Percentiles rank a stretch among this genome's conserved stretches.
Conservation (phyloP, 2,329 filamentous ascomycete genomes). For the Verruconis gallopava region DNA sequence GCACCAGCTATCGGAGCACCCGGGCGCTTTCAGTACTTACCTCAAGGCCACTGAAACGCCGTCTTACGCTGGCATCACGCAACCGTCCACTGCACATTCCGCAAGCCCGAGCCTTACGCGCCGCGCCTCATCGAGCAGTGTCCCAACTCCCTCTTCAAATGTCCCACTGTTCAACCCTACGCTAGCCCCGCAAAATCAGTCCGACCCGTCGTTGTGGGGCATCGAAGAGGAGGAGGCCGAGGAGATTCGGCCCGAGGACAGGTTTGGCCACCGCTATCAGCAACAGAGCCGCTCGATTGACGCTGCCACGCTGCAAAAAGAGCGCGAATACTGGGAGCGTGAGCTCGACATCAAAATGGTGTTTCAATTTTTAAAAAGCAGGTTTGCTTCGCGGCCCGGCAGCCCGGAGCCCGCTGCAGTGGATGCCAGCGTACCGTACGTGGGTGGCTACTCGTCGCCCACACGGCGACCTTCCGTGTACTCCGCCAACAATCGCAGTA, state of each 20-base stretch:
- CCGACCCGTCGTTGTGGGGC: slow-evolving; percentile 49
- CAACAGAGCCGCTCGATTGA: slow-evolving; percentile 31
- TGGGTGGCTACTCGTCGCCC: neutral
- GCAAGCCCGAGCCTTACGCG: neutral
- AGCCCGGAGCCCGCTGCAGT: slow-evolving; percentile 21
- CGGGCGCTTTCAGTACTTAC: slow-evolving; percentile 80
- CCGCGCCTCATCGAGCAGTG: slow-evolving; percentile 8
- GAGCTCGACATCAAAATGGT: slow-evolving; percentile 85
- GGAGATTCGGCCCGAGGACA: slow-evolving; percentile 14
- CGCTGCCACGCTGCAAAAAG: slow-evolving; percentile 30
- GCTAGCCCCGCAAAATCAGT: slow-evolving; percentile 13
- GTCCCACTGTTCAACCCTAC: slow-evolving; percentile 17
- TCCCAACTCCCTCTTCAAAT: slow-evolving; percentile 15
- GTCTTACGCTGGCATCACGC: slow-evolving; percentile 60
- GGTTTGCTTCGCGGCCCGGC: slow-evolving; percentile 46
- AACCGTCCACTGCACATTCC: slow-evolving; percentile 33
- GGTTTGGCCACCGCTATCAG: slow-evolving; percentile 14
- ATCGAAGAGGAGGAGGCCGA: slow-evolving; percentile 47
- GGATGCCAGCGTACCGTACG: slow-evolving; percentile 2
- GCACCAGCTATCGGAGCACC: slow-evolving; percentile 71
- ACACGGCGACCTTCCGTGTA: slow-evolving; percentile 3
- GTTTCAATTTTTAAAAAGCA: slow-evolving; percentile 71
- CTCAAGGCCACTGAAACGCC: slow-evolving; percentile 43
- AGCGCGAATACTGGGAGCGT: slow-evolving; percentile 79
- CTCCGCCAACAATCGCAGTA: slow-evolving; percentile 21